A percentile compares a stretch with the other conserved stretches of the same genome.
These are phyloP conservation scores for Brassica incana DNA, from an alignment of 345 rosid species.

Conservation along the genomic window DNA sequence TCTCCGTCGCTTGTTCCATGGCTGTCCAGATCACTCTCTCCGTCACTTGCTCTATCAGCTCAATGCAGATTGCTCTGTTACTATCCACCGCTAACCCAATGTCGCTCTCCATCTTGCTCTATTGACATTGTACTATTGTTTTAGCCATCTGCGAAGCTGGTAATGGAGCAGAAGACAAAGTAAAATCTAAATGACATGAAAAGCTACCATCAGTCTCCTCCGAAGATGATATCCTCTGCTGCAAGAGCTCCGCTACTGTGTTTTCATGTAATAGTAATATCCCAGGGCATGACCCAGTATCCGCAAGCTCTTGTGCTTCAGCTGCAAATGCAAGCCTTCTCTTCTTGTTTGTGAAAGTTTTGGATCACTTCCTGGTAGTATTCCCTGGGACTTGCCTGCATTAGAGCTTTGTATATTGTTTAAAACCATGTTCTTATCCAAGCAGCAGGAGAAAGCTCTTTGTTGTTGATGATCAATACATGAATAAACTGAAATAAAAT, in stretches of 20 bases:
- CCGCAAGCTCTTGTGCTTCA: constrained; percentile 73
- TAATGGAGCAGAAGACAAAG: constrained; percentile 76
- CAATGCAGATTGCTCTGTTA: no score
- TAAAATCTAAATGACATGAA: constrained; percentile 80
- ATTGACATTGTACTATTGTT: not conserved
- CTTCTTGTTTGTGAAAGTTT: constrained; percentile 49
- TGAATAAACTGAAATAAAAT: no score
- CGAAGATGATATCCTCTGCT: constrained; percentile 45
- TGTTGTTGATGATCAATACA: no score
- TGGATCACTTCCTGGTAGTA: constrained; percentile 51
- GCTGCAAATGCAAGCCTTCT: constrained; percentile 51
- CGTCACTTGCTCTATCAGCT: no score
- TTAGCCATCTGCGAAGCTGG: constrained; percentile 51
- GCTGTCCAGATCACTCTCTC: no score
- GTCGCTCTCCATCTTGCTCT: no score
- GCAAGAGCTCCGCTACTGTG: constrained; percentile 41
- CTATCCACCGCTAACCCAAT: no score
- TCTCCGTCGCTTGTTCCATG: no score
- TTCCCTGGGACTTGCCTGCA: constrained; percentile 60
- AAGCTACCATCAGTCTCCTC: constrained; percentile 73
- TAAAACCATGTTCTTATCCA: no score
- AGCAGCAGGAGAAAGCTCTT: no score
- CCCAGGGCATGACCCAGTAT: constrained; percentile 69
- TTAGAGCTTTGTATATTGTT: constrained; percentile 74
- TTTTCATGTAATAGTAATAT: constrained; percentile 46